Evolutionary conservation across 345 rosid genomes (phyloP), one percentile per base, ranked within the genome.

Genomic region (Hibiscus tridactylites): DNA sequence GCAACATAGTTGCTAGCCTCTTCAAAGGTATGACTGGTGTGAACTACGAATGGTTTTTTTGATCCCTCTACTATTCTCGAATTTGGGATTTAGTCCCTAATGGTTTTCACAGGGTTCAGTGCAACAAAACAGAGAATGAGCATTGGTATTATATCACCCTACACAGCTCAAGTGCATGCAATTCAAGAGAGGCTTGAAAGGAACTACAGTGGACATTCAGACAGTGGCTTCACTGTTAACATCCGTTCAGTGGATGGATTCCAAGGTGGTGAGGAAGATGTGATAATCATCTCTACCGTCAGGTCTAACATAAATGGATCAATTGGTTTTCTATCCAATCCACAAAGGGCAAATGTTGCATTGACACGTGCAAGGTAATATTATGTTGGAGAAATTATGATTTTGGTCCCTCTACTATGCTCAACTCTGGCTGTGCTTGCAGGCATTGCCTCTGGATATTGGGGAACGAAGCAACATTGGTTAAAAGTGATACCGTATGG

Each of bases 231-330:
- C 72, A 31, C 82, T 26, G 74, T 82, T 54, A 81, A 54, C 29
- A 79, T 86, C 12, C 49, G 79, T 8, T 78, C 87, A 0, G 80
- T 85, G 26, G 89, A 86, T 75, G 87, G 87, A 2, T 82, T 86
- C 75, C 87, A 86, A 77, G 87, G 86, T 0, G 82, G 87, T 8
- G 87, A 83, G 65, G 84, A 83, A 62, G 89, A 85, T 52, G 77
- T 85, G 35, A 78, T 85, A 9, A 81, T 85, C 31, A 53, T 85
- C n/a, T 85, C 89, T 19, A 83, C 89, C 16, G 85, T 85, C 15
- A 75, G 89, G 71, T 78, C 79, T 33, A 85, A 85, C 16, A 42
- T 24, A 47, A 59, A 49, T 26, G 87, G 89, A 60, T 26, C 60
- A 1, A 66, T 82, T 1, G 89, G 89, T 19, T 85, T 83, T 62